phyloP scores from a whole-genome alignment of 164 flowering plant species.

The Annona cherimola region DNA sequence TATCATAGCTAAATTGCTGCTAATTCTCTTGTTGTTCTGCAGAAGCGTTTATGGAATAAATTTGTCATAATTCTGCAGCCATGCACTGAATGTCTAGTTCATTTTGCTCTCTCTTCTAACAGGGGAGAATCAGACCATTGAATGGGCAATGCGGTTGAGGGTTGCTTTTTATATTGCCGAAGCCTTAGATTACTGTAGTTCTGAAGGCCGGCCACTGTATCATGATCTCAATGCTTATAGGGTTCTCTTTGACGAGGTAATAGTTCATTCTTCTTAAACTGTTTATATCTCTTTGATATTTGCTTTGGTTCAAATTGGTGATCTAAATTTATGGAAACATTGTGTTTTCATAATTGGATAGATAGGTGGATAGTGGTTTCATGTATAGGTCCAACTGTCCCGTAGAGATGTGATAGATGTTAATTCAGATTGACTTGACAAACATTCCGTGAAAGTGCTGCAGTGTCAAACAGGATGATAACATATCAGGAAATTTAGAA shows the following conservation, averaged over 20 bases:
- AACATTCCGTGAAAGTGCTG: background rate
- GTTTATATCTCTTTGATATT: background rate
- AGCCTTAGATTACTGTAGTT: conserved; percentile 81
- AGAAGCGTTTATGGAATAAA: no score
- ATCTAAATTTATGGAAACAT: background rate
- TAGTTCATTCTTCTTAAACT: background rate
- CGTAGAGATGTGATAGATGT: background rate
- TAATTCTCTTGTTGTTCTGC: no score
- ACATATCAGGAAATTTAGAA: background rate
- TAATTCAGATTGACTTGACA: background rate
- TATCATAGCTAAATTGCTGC: no score
- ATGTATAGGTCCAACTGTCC: background rate
- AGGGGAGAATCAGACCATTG: conserved; percentile 98
- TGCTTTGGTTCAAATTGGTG: background rate
- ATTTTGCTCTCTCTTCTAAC: conserved; percentile 8
- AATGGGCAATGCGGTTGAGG: conserved; percentile 96
- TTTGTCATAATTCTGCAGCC: background rate
- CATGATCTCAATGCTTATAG: conserved; percentile 97
- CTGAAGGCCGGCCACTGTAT: conserved; percentile 72
- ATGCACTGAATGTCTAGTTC: background rate
- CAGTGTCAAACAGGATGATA: background rate
- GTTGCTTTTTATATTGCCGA: conserved; percentile 90
- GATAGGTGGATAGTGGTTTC: background rate
- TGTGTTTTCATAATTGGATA: background rate
- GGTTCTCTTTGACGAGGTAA: conserved; percentile 96